Base-by-base conservation (phyloP, 2,329 filamentous ascomycete species). In the Colletotrichum paranaense region DNA sequence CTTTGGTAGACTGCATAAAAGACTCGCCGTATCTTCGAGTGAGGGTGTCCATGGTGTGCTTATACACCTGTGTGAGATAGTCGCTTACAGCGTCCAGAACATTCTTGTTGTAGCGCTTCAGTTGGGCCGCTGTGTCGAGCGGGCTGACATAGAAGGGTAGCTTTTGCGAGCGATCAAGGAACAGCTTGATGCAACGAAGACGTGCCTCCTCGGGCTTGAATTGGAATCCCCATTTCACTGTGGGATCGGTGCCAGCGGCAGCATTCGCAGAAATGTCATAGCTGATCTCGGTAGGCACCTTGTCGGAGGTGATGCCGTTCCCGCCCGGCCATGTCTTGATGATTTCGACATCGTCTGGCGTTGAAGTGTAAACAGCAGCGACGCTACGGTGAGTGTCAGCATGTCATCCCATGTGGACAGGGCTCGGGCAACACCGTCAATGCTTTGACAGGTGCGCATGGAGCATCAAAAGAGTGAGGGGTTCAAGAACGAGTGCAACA, bases 271-370 rank as follows among this genome's bases (percentile, higher is more conserved):
- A 81, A 38, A 84, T 81, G 72, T 88, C 86, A 77, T 91, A 91
- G 76, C 93, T 92, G 67, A 95, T 92, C 81, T 95, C 93, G 16
- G 93, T 95, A 1, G 94, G 93, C 2, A 95, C 93, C 85, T 96
- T 96, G 85, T 96, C 93, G 46, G 93, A 95, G n/a, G 94, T 95
- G 83, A 95, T 94, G 78, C 93, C 93, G 79, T 95, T 95, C 32
- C 93, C 93, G 30, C 94, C 94, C 0, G 94, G 93, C 94, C 94
- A 96, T 16, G 90, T 92, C 84, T 95, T 95, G 85, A 95, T 95
- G 78, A 95, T 94, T 80, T 95, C 93, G 71, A 95, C 87, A 80
- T 95, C 93, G 80, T 95, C 93, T 14, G 93, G 93, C 1, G 91
- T 94, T 4, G 91, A 92, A 16, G 92, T 93, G 78, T 94, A 94